Percentiles rank a stretch among this genome's conserved stretches.
phyloP scores from a whole-genome alignment of 257 asterid species.

The Verbascum thapsus region DNA sequence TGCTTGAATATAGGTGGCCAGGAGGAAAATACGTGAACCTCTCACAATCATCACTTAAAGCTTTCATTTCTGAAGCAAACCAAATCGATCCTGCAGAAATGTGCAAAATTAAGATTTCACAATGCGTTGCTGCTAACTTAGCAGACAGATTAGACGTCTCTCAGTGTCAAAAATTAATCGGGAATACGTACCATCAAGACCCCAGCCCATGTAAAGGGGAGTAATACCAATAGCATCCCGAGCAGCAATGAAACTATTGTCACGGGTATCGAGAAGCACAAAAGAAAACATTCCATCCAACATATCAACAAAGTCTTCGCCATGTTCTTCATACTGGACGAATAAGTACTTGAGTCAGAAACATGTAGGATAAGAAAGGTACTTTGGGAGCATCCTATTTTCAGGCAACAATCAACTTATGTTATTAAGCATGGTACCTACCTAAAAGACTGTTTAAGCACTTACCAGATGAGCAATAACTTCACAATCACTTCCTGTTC shows the following conservation, averaged over 20 bases:
- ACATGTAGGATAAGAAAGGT: conserved; percentile 12
- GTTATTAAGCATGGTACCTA: conserved; percentile 11
- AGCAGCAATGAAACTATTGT: conserved; percentile 95
- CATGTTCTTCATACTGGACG: conserved; percentile 90
- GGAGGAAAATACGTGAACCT: conserved; percentile 87
- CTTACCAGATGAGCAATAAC: conserved; percentile 98
- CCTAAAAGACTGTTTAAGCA: conserved; percentile 20
- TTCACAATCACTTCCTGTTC: conserved; percentile 99
- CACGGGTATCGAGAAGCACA: conserved; percentile 97
- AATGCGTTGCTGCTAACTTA: not conserved
- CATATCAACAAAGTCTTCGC: conserved; percentile 93
- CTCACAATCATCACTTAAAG: conserved; percentile 97
- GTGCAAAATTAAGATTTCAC: conserved; percentile 14
- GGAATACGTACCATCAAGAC: conserved; percentile 80
- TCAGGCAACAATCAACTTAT: not conserved
- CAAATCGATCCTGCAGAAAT: conserved; percentile 86
- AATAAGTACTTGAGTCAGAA: conserved; percentile 28
- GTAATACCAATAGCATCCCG: conserved; percentile 99
- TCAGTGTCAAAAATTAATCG: conserved; percentile 19
- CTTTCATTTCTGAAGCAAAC: conserved; percentile 99
- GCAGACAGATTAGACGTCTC: not conserved
- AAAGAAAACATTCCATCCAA: conserved; percentile 99
- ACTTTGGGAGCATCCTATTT: conserved; percentile 7
- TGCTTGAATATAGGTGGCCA: conserved; percentile 95
- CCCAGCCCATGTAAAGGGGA: conserved; percentile 98